phyloP scores from a whole-genome alignment of 179 eudicot species.

The Carnegiea gigantea region DNA sequence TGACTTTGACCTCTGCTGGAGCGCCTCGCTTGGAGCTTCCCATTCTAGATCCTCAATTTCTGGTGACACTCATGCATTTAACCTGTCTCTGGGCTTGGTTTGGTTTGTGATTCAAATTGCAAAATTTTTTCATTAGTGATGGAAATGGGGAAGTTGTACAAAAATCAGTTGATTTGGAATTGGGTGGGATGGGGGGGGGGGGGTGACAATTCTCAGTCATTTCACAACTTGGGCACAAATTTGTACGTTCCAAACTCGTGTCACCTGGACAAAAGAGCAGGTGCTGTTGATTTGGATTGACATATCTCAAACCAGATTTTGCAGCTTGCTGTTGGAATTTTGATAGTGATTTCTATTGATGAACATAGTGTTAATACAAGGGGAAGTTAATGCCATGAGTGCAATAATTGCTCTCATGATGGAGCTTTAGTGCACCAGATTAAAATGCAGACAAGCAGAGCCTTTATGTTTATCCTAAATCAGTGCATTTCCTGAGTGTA shows the following conservation, averaged over 20 bases:
- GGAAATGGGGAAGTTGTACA: not conserved
- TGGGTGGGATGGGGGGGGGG: no score
- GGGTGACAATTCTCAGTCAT: not conserved
- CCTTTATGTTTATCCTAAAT: no score
- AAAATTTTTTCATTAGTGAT: conserved; percentile 2
- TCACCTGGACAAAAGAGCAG: no score
- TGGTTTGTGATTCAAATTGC: not conserved
- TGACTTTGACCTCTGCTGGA: not conserved
- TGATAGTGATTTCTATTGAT: not conserved
- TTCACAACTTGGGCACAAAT: not conserved
- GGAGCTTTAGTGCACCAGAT: no score
- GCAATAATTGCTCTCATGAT: not conserved
- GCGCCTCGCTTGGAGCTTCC: not conserved
- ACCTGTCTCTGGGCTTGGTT: not conserved
- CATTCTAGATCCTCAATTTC: not conserved
- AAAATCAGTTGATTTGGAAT: not conserved
- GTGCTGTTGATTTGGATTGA: no score
- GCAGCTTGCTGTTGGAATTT: not conserved
- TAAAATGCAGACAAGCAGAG: no score
- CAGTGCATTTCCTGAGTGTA: no score
- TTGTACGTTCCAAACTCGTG: no score
- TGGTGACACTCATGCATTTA: not conserved
- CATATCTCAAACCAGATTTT: no score
- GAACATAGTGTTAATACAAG: not conserved
- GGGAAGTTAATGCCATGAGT: not conserved